A percentile compares a stretch with the other conserved stretches of the same genome.
Evolutionary conservation across 176 grass and related monocot genomes (phyloP).

Genomic region (Hordeum marinum): DNA sequence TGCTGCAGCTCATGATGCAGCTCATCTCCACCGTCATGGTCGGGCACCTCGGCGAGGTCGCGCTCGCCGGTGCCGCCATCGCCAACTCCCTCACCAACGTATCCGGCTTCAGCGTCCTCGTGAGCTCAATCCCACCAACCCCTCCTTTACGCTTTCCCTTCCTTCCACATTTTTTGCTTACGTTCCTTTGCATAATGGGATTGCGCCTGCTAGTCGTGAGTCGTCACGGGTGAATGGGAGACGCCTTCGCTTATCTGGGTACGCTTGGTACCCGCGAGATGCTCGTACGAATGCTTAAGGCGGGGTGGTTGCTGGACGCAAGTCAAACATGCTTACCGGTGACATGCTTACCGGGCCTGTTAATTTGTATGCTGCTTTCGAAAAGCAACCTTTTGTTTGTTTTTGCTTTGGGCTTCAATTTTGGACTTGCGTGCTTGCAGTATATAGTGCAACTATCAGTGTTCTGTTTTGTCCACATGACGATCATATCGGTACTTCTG

Average conservation of each 20-base stretch:
- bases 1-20: constrained; percentile 63
- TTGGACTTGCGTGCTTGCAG: background rate
- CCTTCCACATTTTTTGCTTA: background rate
- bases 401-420: background rate
- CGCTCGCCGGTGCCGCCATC: constrained; percentile 60
- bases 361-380: background rate
- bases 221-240: background rate
- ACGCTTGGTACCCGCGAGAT: background rate
- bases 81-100: constrained; percentile 64
- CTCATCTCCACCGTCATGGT: constrained; percentile 68
- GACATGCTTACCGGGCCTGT: background rate
- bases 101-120: constrained; percentile 77
- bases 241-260: background rate
- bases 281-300: background rate
- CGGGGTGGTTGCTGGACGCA: background rate
- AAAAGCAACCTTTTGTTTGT: background rate
- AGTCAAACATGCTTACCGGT: background rate
- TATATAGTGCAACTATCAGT: background rate
- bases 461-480: background rate
- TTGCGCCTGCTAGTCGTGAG: background rate
- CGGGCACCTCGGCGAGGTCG: constrained; percentile 60
- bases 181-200: too few species aligned
- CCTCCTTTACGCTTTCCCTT: too few species aligned
- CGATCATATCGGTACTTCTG: background rate
- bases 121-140: constrained; percentile 1